Percentiles rank a stretch among this genome's conserved stretches.
Conservation (phyloP, 495 filamentous ascomycete species). For the Lineolata rhizophorae region DNA sequence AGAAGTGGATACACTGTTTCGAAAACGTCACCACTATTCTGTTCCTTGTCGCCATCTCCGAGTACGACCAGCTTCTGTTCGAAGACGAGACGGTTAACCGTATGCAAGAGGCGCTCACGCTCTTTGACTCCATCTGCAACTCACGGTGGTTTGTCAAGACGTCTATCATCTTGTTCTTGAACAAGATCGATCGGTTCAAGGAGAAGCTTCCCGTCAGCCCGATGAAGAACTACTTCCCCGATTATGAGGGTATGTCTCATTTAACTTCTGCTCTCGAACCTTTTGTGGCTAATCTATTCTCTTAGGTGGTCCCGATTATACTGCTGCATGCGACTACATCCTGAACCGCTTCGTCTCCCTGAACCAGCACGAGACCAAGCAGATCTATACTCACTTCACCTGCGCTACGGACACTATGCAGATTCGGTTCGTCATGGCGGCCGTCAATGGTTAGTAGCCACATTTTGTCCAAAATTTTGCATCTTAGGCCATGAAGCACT, state of each 20-base stretch:
- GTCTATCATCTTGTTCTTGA: slow-evolving; percentile 90
- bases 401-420: slow-evolving; percentile 91
- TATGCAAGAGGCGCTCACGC: slow-evolving; percentile 98
- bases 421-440: slow-evolving; percentile 99
- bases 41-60: slow-evolving; percentile 89
- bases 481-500: background rate
- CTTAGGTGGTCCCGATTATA: slow-evolving; percentile 67
- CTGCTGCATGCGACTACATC: slow-evolving; percentile 88
- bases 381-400: slow-evolving; percentile 99
- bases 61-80: slow-evolving; percentile 90
- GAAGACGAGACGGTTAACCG: slow-evolving; percentile 98
- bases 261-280: slow-evolving; percentile 1
- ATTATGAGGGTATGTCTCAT: slow-evolving; percentile 31
- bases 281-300: too few species aligned
- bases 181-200: slow-evolving; percentile 97
- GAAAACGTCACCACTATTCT: slow-evolving; percentile 87
- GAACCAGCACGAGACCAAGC: slow-evolving; percentile 98
- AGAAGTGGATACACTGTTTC: slow-evolving; percentile 99
- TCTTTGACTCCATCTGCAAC: slow-evolving; percentile 94
- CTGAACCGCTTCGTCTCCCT: slow-evolving; percentile 91
- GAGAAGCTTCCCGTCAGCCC: slow-evolving; percentile 59
- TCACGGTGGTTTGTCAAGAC: slow-evolving; percentile 95
- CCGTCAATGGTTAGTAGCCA: slow-evolving; percentile 69
- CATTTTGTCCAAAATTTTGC: background rate
- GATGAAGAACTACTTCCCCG: slow-evolving; percentile 80